Base-by-base conservation (phyloP, 202 grass and related monocot genomes). In the Musa balbisiana region DNA sequence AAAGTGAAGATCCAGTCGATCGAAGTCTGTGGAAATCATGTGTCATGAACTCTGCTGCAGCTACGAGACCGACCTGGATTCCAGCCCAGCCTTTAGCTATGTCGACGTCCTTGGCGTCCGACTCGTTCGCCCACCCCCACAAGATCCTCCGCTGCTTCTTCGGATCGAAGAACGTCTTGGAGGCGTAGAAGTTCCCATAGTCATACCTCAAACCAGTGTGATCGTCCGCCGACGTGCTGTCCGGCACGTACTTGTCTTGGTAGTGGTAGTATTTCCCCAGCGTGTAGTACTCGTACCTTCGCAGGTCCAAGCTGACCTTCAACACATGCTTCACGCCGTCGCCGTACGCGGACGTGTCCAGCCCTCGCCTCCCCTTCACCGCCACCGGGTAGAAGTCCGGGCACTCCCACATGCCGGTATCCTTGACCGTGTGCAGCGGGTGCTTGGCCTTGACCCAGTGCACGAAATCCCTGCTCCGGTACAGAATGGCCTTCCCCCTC, bases 111-210 rank as follows among this genome's bases (percentile, higher is more conserved):
- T 62, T 8, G 21, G 59, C 73, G 81, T 96, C 89, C 3, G 89
- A 91, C 52, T 96, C 89, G 11, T 96, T 96, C 16, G 82, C 83
- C 92, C 92, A 96, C 0, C 89, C 92, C 89, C 92, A 96, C 0
- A 92, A 27, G 16, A 96, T 82, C 19, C 92, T 80, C 22, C 92
- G 78, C 2, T 66, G 69, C 80, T 82, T 89, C 3, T 55, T 23
- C 3, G 82, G 73, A 55, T 96, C 92, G 68, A 87, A 89, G 83
- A 96, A 92, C 3, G 92, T 86, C 78, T 87, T 96, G 49, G 87
- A 96, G 19, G 92, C 92, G 77, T 96, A 96, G 63, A 89, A 96
- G 83, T 92, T 96, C 8, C 92, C 87, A 33, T 92, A 89, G 71
- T 96, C 83, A 20, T 87, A 92, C 23, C 89, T 64, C 53, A 96